A percentile compares a stretch with the other conserved stretches of the same genome.
Conservation (phyloP, 371 early-diverging fungal species). For the Dinochytrium kinnereticum region DNA sequence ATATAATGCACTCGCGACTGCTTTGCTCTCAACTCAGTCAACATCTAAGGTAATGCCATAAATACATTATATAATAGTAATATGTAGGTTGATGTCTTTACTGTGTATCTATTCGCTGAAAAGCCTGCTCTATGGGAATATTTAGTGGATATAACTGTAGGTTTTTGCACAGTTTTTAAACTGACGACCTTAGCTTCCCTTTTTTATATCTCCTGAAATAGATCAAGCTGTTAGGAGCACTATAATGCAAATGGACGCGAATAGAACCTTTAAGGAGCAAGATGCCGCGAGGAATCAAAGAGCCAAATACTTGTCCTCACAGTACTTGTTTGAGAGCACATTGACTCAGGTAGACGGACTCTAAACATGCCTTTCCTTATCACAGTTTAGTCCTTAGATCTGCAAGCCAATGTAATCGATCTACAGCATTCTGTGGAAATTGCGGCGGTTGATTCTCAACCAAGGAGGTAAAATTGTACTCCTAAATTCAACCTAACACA, state of each 20-base stretch:
- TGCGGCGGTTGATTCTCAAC: background rate
- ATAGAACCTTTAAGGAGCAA: background rate
- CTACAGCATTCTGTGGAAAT: too few species aligned
- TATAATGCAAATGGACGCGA: background rate
- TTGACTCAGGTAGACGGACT: constrained; percentile 33
- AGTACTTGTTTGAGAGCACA: constrained; percentile 44
- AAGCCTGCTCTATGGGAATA: constrained; percentile 40
- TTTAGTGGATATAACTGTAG: constrained; percentile 34
- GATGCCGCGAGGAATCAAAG: background rate
- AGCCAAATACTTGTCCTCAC: constrained; percentile 39
- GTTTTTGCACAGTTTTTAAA: background rate
- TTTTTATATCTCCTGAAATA: background rate
- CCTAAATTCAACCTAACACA: too few species aligned
- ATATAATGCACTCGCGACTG: constrained; percentile 64
- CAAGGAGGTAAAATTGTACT: background rate
- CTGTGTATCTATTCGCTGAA: constrained; percentile 33
- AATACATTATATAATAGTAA: background rate
- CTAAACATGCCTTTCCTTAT: background rate
- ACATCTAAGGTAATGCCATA: constrained; percentile 20
- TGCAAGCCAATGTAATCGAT: too few species aligned
- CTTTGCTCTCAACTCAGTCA: constrained; percentile 60
- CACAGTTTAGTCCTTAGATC: background rate
- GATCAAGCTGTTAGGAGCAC: background rate
- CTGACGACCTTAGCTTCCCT: background rate
- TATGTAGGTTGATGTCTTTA: constrained; percentile 30